Evolutionary conservation across 345 rosid species (phyloP), one percentile per base, ranked within the genome.

Genomic region (Syzygium grande): DNA sequence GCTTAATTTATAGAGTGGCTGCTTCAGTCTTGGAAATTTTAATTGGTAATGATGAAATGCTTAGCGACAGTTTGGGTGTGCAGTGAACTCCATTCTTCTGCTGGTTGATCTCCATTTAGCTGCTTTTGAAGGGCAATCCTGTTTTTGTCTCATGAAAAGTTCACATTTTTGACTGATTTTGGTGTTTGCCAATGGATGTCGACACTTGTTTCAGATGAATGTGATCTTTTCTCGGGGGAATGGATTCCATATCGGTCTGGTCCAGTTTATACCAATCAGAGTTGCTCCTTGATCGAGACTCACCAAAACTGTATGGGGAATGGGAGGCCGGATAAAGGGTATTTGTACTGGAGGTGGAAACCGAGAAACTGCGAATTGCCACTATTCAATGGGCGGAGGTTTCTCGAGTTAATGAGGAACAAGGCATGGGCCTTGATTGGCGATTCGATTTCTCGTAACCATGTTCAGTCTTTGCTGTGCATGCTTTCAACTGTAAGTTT

Each of bases 381-480:
- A 86, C 93, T 89, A 9, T 98, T 98, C 51, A 93, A 95, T 90
- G 93, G 97, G 61, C 84, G 78, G 54, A 93, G 89, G 65, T 94
- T 97, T 91, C 97, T 97, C 29, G 92, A 90, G 58, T 90, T 94
- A 87, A 96, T 96, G 99, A 95, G 95, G 68, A 88, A 94, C 73
- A 97, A 96, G 91, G 86, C 92, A 17, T 97, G 97, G 99, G 99
- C 94, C 10, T 87, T 97, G 80, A 92, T 97, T 25, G 99, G 99
- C 53, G 99, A 97, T 89, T 97, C 99, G 5, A 97, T 97, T 87
- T 96, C 98, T 30, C 98, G 99, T 63, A 97, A 97, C 94, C 98
- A 97, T 88, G 96, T 94, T 6, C 95, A 96, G 89, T 97, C 99
- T 34, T 90, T 97, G 59, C 90, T 97, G 34, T 97, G 99, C 92